These are phyloP conservation scores for Ogataea pini DNA, from an alignment of 805 yeast genomes.

Conservation along the genomic window DNA sequence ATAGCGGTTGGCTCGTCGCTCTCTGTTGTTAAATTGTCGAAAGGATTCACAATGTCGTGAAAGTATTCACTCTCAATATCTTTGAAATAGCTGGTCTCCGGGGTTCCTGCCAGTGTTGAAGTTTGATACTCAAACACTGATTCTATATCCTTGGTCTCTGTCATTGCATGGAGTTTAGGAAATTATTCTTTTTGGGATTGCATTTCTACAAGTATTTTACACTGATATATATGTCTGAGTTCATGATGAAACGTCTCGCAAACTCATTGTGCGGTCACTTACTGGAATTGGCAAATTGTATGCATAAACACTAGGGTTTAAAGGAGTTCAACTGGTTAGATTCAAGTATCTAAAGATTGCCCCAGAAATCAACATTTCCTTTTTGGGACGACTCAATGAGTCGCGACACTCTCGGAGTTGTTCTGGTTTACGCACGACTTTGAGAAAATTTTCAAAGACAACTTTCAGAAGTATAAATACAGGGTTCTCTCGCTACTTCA, in stretches of 20 bases:
- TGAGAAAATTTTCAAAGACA: neutral
- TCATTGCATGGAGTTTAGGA: neutral
- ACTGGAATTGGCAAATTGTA: neutral
- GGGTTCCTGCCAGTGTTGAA: constrained; percentile 4
- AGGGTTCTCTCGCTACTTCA: neutral
- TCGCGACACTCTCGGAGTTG: neutral
- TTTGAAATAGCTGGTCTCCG: constrained; percentile 2
- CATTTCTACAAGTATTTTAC: neutral
- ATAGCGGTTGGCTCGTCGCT: no score
- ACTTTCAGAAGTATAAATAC: neutral
- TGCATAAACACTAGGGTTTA: no score
- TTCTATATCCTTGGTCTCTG: neutral
- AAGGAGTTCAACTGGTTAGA: no score
- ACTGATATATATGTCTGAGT: neutral
- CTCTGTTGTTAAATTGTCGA: neutral
- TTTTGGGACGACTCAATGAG: neutral
- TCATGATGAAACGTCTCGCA: neutral
- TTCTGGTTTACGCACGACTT: neutral
- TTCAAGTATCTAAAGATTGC: neutral
- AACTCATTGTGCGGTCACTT: neutral
- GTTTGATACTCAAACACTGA: constrained; percentile 2
- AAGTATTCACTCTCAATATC: neutral
- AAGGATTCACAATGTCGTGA: constrained; percentile 1
- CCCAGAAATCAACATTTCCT: neutral
- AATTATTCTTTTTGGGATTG: no score